These are phyloP conservation scores for Cotoneaster glaucophyllus DNA, from an alignment of 306 rosid species.

Conservation along the genomic window DNA sequence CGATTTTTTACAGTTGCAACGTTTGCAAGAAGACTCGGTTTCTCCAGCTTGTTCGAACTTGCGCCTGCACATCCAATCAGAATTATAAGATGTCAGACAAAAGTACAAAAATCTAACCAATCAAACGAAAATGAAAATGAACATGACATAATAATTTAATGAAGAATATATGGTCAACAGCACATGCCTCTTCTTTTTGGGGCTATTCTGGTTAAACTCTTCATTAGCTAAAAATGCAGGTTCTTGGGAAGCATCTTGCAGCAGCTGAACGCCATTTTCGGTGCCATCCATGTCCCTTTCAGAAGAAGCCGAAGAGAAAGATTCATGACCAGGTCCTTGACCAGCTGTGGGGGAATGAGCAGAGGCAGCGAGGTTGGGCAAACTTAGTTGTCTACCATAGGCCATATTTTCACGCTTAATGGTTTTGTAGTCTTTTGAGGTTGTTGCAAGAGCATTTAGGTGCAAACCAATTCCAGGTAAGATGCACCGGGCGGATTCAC, in stretches of 20 bases:
- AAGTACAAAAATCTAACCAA: background rate
- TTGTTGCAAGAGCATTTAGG: constrained; percentile 67
- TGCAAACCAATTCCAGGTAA: constrained; percentile 76
- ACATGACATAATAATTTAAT: constrained; percentile 1
- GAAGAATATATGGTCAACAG: constrained; percentile 7
- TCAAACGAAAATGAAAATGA: background rate
- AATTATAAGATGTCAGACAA: constrained; percentile 25
- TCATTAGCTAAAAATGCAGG: constrained; percentile 39
- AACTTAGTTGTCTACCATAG: constrained; percentile 34
- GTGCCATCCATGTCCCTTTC: constrained; percentile 43
- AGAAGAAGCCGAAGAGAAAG: constrained; percentile 26
- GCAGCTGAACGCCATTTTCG: constrained; percentile 41
- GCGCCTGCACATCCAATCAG: constrained; percentile 54
- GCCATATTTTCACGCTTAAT: constrained; percentile 32
- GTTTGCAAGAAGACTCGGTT: constrained; percentile 65
- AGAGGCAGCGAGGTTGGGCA: constrained; percentile 38
- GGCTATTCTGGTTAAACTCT: constrained; percentile 63
- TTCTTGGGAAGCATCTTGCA: constrained; percentile 52
- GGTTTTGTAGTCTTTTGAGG: constrained; percentile 37
- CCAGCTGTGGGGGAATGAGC: constrained; percentile 30
- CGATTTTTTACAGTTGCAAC: constrained; percentile 89
- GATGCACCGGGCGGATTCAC: constrained; percentile 38
- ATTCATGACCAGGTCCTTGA: constrained; percentile 39
- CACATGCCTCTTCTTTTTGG: constrained; percentile 69
- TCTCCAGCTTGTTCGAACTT: constrained; percentile 53